Conservation (phyloP, 2,329 filamentous ascomycete species). For the Sporothrix variecibatus region DNA sequence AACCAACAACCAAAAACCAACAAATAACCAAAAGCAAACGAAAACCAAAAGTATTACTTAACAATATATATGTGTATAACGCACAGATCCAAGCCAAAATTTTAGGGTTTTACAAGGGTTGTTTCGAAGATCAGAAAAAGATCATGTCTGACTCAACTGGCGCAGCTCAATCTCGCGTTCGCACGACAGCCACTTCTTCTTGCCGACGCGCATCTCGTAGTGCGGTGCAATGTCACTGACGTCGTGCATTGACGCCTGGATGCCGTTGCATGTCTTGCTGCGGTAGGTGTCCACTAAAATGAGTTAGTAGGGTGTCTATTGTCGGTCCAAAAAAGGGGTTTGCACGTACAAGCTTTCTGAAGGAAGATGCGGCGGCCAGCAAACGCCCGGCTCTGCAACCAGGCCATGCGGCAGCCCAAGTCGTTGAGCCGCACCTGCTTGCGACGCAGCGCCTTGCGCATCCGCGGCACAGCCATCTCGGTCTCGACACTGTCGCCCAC, state of each 20-base stretch:
- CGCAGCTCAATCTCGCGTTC: constrained; percentile 31
- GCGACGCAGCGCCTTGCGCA: constrained; percentile 67
- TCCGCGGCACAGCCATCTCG: constrained; percentile 73
- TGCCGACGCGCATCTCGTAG: constrained; percentile 86
- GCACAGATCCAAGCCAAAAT: background rate
- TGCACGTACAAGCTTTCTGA: constrained; percentile 85
- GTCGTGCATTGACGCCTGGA: constrained; percentile 77
- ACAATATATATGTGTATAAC: background rate
- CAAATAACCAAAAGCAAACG: background rate
- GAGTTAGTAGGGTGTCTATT: background rate
- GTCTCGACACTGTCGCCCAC: constrained; percentile 63
- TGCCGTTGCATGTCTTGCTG: constrained; percentile 82
- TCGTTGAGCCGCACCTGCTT: constrained; percentile 94
- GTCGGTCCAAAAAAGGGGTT: too few species aligned
- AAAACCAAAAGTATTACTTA: background rate
- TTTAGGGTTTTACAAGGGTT: background rate
- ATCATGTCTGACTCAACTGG: constrained; percentile 27
- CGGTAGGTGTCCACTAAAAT: constrained; percentile 86
- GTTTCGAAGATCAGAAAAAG: background rate
- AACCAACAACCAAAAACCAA: background rate
- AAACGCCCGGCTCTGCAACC: constrained; percentile 92
- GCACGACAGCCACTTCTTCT: constrained; percentile 62
- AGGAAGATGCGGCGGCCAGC: constrained; percentile 82
- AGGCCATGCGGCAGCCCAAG: constrained; percentile 91
- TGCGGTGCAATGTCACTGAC: constrained; percentile 74